Base-by-base conservation (phyloP, 768 basidiomycete species). In the Exidia glandulosa region DNA sequence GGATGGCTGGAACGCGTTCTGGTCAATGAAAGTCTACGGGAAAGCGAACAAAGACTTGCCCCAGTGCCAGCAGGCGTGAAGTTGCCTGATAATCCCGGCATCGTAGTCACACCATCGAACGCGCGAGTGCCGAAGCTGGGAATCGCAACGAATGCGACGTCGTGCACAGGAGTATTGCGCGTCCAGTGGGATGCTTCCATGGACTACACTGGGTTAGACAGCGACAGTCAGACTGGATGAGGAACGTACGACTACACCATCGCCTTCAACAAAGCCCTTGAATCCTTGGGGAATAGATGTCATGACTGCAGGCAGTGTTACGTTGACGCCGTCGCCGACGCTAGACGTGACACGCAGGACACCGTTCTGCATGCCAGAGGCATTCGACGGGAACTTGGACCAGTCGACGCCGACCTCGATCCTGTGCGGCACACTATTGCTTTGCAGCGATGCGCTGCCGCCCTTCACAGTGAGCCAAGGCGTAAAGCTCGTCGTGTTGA, bases 161-260 rank as follows among this genome's bases (percentile, higher is more conserved):
- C 80, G 41, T 75, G 70, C 4, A 81, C 81, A 6, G 79, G 66
- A 1, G 72, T 73, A 67, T 76, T 78, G 7, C 78, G 73, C 1
- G 77, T 71, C 0, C 79, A 73, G 66, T 87, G 85, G 1, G 77
- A 81, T 37, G 85, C 86, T 65, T 88, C 85, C 31, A 87, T 84
- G 1, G 82, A 81, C 41, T 45, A 3, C 36, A 37, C 19, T 2
- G 12, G 12, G 19, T 37, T 37, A 10, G 36, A 19, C 19, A 37
- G 10, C 19, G 10, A 37, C 12, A 10, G 12, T 12, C 36, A 37
- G 36, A 19, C 19, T 37, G 36, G 16, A 23, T 23, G 41, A 45
- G 16, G 10, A 19, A 45, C 41, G 16, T 19, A 45, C 41, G 5
- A 88, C 74, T 25, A 77, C 80, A 13, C 84, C 84, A 48, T 81